Base-by-base conservation (phyloP, 1,284 basidiomycete genomes). In the Rhodotorula sp. region DNA sequence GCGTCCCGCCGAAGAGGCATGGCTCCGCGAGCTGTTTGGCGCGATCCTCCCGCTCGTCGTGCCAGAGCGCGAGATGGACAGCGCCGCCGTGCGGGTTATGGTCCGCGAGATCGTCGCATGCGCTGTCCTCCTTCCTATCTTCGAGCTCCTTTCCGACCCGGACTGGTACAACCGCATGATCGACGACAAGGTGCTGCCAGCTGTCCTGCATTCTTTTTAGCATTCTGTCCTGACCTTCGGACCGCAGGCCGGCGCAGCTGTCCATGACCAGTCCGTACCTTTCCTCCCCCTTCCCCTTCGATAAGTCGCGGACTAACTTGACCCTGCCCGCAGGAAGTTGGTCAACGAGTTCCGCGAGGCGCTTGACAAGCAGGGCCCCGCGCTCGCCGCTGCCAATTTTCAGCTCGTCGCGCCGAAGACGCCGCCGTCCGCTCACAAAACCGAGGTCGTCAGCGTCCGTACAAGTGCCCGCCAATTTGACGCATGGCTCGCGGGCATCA, bases 91-190 rank as follows among this genome's bases (percentile, higher is more conserved):
- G 44, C 85, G 82, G 65, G 88, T 90, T 51, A 88, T 93, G 22
- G 88, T 88, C 25, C 84, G 92, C 58, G 96, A 99, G 81, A 86
- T 98, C 76, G 83, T 91, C 5, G 87, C 91, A 10, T 95, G 92
- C 78, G 84, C 89, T 2, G 87, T 97, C 10, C 80, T 97, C 44
- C 88, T 90, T 78, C 93, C 95, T 6, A 81, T 96, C 66, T 89
- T 97, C 84, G 92, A 97, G 67, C 91, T 95, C 88, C 80, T 98
- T 57, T 87, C 91, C 61, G 95, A 98, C 80, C 91, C 94, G 27
- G 96, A 98, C 81, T 97, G 97, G 77, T 97, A 94, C 93, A 98
- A 98, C 82, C 85, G 88, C 66, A 87, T 89, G 59, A 91, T 98
- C 65, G 94, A 97, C 80, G 90, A 94, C 83, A 86, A 92, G 82